Conservation (phyloP, 2,329 filamentous ascomycete genomes). For the Aspergillus proliferans region DNA sequence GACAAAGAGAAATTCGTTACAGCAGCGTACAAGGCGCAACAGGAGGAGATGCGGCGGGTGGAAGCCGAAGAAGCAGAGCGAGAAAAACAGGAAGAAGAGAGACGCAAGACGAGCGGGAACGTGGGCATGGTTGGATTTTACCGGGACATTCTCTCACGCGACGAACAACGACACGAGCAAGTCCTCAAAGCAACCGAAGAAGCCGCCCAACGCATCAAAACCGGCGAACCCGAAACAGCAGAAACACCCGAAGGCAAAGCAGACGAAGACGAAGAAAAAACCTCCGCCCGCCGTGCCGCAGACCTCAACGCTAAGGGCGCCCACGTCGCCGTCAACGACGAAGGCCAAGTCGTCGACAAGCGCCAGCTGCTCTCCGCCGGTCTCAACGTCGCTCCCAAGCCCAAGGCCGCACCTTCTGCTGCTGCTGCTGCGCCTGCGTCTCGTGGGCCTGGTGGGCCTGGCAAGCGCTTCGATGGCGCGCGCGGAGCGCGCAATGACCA, state of each 20-base stretch:
- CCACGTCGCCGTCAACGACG: slow-evolving; percentile 55
- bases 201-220: slow-evolving; percentile 28
- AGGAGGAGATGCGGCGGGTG: slow-evolving; percentile 52
- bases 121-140: slow-evolving; percentile 57
- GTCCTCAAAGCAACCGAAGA: slow-evolving; percentile 51
- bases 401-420: slow-evolving; percentile 32
- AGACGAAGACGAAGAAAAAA: slow-evolving; percentile 35
- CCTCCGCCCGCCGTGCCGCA: slow-evolving; percentile 49
- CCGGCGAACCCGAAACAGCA: slow-evolving; percentile 27
- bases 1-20: slow-evolving; percentile 65
- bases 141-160: slow-evolving; percentile 52
- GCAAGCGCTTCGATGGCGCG: slow-evolving; percentile 19
- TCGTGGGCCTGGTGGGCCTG: slow-evolving; percentile 11
- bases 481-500: slow-evolving; percentile 25
- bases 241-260: slow-evolving; percentile 12
- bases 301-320: slow-evolving; percentile 49
- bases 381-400: slow-evolving; percentile 54
- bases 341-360: slow-evolving; percentile 60
- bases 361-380: slow-evolving; percentile 57
- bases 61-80: slow-evolving; percentile 54
- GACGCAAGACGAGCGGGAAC: slow-evolving; percentile 40
- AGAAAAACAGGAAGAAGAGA: slow-evolving; percentile 50
- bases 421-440: slow-evolving; percentile 9
- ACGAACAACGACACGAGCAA: slow-evolving; percentile 52
- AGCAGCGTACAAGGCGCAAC: slow-evolving; percentile 58